phyloP scores from a whole-genome alignment of 257 asterid genomes.

The Solanum pinnatisectum region DNA sequence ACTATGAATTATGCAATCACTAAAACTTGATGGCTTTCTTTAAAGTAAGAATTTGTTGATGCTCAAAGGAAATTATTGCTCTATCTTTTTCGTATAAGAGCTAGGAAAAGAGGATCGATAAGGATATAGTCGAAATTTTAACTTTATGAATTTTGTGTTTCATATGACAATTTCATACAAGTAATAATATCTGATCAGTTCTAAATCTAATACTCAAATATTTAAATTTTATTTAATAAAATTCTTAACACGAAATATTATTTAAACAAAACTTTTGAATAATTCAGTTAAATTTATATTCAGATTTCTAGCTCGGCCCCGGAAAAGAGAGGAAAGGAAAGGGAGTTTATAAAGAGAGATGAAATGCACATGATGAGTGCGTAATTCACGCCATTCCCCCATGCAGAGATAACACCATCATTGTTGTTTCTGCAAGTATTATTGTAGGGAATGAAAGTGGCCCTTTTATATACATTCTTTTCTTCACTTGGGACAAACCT shows the following conservation, averaged over 20 bases:
- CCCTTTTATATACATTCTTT: not conserved
- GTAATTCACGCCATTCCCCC: constrained; percentile 27
- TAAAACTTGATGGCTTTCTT: not conserved
- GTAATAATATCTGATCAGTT: not conserved
- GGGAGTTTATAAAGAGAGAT: not conserved
- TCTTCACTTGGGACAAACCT: constrained; percentile 11
- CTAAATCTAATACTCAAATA: not conserved
- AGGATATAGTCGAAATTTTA: rapidly evolving
- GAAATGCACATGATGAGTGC: constrained; percentile 14
- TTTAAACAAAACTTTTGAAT: not conserved
- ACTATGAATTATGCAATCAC: not conserved
- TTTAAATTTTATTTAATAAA: not conserved
- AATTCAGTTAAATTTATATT: not conserved
- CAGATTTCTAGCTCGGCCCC: not conserved
- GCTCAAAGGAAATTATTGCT: not conserved
- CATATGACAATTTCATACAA: not conserved
- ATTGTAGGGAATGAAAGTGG: not conserved
- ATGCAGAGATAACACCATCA: constrained; percentile 30
- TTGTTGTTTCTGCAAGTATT: constrained; percentile 2
- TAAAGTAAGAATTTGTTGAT: not conserved
- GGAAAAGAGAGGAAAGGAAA: not conserved
- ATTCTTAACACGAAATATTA: not conserved
- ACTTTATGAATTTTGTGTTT: not conserved
- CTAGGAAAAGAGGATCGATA: not conserved
- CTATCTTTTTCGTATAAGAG: not conserved